Conservation (phyloP, 768 basidiomycete species). For the Fomitopsis serialis region DNA sequence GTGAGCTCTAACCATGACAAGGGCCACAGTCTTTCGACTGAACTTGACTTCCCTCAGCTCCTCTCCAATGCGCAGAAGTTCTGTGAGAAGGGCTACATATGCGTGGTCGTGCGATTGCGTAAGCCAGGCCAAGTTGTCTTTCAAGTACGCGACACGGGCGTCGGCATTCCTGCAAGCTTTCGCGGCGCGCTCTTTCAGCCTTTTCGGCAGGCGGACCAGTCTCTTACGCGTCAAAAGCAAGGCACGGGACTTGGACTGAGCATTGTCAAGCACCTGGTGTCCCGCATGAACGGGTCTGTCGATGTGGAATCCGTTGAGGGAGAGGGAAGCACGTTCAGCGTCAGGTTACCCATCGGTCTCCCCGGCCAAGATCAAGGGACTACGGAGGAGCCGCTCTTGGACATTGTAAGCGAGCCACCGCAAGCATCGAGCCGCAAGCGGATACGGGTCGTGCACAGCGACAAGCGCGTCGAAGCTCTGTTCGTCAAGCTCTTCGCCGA, state of each 20-base stretch:
- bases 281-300: conserved; percentile 23
- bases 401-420: not conserved
- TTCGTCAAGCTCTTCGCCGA: conserved; percentile 15
- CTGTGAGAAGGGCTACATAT: conserved; percentile 22
- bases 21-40: not conserved
- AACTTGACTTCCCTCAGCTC: conserved; percentile 7
- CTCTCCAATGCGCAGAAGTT: conserved; percentile 26
- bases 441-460: conserved; percentile 18
- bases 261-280: conserved; percentile 26
- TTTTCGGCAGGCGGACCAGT: conserved; percentile 24
- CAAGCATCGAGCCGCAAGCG: conserved; percentile 10
- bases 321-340: conserved; percentile 20
- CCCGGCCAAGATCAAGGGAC: conserved; percentile 4
- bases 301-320: conserved; percentile 22
- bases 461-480: conserved; percentile 16
- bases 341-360: conserved; percentile 18
- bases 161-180: conserved; percentile 23
- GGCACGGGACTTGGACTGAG: conserved; percentile 25
- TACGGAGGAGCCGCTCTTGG: not conserved
- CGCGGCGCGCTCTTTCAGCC: conserved; percentile 22
- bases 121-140: conserved; percentile 12
- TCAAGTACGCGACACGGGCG: conserved; percentile 21
- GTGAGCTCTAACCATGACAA: too few species aligned
- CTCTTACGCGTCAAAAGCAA: conserved; percentile 19
- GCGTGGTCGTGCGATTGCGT: conserved; percentile 15